A percentile compares a stretch with the other conserved stretches of the same genome.
phyloP scores from a whole-genome alignment of 345 rosid species.

The Camelina sativa region DNA sequence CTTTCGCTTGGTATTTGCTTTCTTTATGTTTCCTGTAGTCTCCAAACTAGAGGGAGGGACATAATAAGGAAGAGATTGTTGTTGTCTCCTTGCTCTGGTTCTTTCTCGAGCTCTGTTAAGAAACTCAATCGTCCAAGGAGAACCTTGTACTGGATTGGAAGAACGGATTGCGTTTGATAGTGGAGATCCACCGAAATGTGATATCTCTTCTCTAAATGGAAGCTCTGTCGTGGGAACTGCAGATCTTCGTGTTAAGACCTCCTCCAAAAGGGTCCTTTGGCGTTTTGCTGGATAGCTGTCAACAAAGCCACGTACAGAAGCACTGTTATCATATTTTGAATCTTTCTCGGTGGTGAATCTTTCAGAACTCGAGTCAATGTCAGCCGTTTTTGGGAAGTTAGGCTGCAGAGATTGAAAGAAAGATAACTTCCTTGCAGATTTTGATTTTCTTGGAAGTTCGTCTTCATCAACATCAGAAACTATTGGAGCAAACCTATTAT shows the following conservation, averaged over 20 bases:
- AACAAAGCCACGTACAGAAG: constrained; percentile 35
- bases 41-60: constrained; percentile 48
- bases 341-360: constrained; percentile 42
- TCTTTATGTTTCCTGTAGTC: constrained; percentile 49
- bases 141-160: constrained; percentile 55
- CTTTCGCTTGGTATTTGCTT: constrained; percentile 57
- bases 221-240: constrained; percentile 42
- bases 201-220: constrained; percentile 55
- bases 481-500: constrained; percentile 44
- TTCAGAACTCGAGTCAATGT: constrained; percentile 51
- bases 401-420: constrained; percentile 48
- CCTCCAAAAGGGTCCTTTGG: constrained; percentile 49
- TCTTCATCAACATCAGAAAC: constrained; percentile 52
- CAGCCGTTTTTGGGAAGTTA: constrained; percentile 55
- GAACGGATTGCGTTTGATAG: constrained; percentile 67
- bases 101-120: constrained; percentile 82
- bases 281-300: constrained; percentile 46
- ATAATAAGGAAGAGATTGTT: constrained; percentile 60
- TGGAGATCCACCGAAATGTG: constrained; percentile 63
- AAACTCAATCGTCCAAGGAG: constrained; percentile 96
- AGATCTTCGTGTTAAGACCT: constrained; percentile 49
- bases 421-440: constrained; percentile 59
- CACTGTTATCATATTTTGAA: constrained; percentile 35
- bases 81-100: constrained; percentile 60
- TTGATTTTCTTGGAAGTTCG: constrained; percentile 53